Evolutionary conservation across 441 rosid species (phyloP).

Genomic region (Syzygium syzygioides): DNA sequence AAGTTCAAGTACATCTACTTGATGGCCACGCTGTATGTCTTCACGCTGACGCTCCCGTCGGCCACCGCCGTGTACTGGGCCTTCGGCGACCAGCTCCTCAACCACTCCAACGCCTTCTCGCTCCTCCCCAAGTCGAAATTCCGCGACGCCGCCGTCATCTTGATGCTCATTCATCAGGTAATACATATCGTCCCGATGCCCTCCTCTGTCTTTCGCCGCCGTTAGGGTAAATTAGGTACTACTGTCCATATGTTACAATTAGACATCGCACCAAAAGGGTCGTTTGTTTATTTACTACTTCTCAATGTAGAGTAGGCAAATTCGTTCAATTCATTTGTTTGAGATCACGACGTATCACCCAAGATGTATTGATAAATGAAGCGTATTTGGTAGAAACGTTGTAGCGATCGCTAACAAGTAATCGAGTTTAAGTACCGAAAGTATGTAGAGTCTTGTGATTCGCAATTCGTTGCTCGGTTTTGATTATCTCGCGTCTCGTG

Average conservation of each 20-base stretch:
- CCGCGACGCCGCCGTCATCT: conserved; percentile 3
- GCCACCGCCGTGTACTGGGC: conserved; percentile 11
- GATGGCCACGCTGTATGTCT: conserved; percentile 7
- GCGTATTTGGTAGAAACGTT: fast-evolving
- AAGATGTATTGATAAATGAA: not conserved
- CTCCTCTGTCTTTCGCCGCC: not conserved
- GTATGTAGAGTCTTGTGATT: not conserved
- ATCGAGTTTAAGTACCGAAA: not conserved
- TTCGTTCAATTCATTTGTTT: not conserved
- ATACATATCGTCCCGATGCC: not conserved
- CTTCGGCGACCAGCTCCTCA: conserved; percentile 13
- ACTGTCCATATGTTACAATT: not conserved
- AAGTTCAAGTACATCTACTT: conserved; percentile 13
- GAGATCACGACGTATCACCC: not conserved
- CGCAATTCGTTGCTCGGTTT: not conserved
- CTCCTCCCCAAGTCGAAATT: conserved; percentile 6
- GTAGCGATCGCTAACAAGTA: not conserved
- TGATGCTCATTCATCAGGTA: conserved; percentile 15
- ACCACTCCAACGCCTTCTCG: conserved; percentile 13
- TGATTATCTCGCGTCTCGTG: no score
- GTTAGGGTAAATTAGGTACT: not conserved
- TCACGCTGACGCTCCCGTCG: conserved; percentile 8
- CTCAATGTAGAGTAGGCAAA: not conserved
- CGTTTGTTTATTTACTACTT: not conserved
- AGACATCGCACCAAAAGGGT: not conserved